Evolutionary conservation across 108 stramenopile species (phyloP), one percentile per base, ranked within the genome.

Genomic region (Mediolabrus comicus): DNA sequence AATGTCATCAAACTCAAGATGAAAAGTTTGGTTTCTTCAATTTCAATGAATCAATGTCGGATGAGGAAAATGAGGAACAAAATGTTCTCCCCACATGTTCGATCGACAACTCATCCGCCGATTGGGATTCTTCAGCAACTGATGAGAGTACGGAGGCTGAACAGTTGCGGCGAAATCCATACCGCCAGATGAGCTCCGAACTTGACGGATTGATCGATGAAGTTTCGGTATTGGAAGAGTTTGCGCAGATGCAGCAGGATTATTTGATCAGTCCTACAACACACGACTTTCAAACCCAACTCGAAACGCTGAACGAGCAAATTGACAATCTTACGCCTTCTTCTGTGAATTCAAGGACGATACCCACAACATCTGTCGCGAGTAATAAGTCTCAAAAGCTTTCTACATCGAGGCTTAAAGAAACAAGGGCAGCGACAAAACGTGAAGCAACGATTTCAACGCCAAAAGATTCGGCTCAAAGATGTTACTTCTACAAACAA

Each of bases 261-360:
- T 69, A 69, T 22, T 58, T 69, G 11, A 69, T 41, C 24, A 69
- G 68, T 57, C 68, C 68, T 1, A 59, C 68, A n/a, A 69, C 27
- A 3, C 58, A 43, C 14, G 59, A 69, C 16, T 49, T 69, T 51
- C 39, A 59, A 27, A 59, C 68, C 16, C 68, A 69, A 32, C 68
- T 69, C 25, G 58, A 59, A n/a, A 59, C 29, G 34, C 19, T 69
- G 58, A 69, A 69, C 16, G 27, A 59, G 28, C 59, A 60, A 25
- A 58, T 58, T 26, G 68, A 69, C 24, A 39, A 49, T 13, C 41
- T 58, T 9, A 59, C 58, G 24, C 68, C 68, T 35, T 27, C 53
- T 39, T 29, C 66, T 14, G 33, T 1, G 3, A 67, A 54, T 13
- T 27, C 19, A 12, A 35, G 3, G 9, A 31, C 35, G 31, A 12